Evolutionary conservation across 441 rosid species (phyloP).

Genomic region (Gossypium lobatum): DNA sequence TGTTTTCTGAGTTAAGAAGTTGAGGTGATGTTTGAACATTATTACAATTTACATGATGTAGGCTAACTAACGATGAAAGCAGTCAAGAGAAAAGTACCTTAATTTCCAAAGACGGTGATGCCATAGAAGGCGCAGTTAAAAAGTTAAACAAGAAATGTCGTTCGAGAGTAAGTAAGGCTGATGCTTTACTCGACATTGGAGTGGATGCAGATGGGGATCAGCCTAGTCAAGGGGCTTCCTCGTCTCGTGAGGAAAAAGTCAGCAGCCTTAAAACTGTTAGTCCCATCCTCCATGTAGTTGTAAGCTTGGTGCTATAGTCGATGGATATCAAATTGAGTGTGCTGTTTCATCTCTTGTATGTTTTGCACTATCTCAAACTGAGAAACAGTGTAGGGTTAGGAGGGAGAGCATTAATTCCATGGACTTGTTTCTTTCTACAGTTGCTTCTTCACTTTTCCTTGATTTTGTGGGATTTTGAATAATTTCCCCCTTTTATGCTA

Average conservation of each 20-base stretch:
- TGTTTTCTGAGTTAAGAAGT: not conserved
- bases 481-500: not conserved
- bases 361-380: not conserved
- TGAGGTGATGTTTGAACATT: conserved; percentile 4
- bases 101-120: conserved; percentile 43
- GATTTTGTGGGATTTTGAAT: not conserved
- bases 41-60: conserved; percentile 14
- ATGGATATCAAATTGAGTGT: not conserved
- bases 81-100: conserved; percentile 45
- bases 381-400: not conserved
- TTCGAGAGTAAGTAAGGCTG: conserved; percentile 51
- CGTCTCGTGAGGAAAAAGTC: conserved; percentile 85
- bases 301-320: not conserved
- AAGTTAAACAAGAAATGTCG: conserved; percentile 56
- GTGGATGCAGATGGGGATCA: conserved; percentile 71
- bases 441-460: not conserved
- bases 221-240: conserved; percentile 50
- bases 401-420: not conserved
- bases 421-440: not conserved
- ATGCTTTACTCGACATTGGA: conserved; percentile 59
- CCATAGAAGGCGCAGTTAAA: conserved; percentile 53
- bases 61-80: conserved; percentile 47
- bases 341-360: not conserved
- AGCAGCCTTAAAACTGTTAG: conserved; percentile 94
- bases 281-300: not conserved